Conservation (phyloP, 1,139 yeast species). For the Suhomyces anneliseae region DNA sequence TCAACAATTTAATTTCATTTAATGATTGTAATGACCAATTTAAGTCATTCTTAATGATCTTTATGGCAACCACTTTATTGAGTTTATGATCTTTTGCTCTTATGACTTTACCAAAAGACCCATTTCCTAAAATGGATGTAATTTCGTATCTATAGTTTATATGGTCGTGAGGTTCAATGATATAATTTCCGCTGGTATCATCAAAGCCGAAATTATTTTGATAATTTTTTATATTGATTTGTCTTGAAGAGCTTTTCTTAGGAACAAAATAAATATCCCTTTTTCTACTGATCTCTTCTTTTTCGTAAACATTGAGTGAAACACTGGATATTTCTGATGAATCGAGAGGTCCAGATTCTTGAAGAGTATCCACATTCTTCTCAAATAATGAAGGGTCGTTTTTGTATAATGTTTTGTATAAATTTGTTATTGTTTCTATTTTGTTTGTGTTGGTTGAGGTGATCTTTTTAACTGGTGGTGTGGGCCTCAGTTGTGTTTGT, state of each 20-base stretch:
- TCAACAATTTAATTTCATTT: constrained; percentile 71
- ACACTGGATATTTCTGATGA: neutral
- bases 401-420: constrained; percentile 1
- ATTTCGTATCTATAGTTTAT: constrained; percentile 75
- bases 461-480: neutral
- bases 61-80: constrained; percentile 59
- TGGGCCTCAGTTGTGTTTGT: neutral
- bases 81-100: constrained; percentile 68
- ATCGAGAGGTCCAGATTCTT: constrained; percentile 4
- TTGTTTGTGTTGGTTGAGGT: neutral
- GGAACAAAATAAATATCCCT: constrained; percentile 43
- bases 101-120: constrained; percentile 82
- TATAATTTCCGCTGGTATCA: constrained; percentile 65
- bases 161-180: constrained; percentile 62
- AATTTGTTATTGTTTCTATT: neutral
- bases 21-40: constrained; percentile 79
- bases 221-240: constrained; percentile 46
- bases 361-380: constrained; percentile 6
- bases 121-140: constrained; percentile 62
- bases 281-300: constrained; percentile 50
- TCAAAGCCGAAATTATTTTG: constrained; percentile 69
- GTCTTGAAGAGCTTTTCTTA: constrained; percentile 17
- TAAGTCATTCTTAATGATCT: constrained; percentile 72
- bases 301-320: constrained; percentile 47
- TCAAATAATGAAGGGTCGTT: constrained; percentile 7